Evolutionary conservation across 805 yeast genomes (phyloP).

Genomic region (Cephaloascus fragrans): DNA sequence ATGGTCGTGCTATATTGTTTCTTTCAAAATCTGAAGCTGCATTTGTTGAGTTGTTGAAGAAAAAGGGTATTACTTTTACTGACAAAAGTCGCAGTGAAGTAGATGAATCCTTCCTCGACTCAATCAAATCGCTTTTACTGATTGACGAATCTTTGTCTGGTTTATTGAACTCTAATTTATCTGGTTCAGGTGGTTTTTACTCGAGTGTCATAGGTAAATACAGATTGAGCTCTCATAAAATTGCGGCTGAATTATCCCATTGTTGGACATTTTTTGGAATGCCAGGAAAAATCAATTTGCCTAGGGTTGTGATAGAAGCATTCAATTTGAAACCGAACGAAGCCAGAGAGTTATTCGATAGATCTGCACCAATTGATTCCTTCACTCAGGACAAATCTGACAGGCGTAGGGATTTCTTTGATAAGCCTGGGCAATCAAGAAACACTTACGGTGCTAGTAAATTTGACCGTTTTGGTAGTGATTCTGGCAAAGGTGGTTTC

Average conservation of each 20-base stretch:
- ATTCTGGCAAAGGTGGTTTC: conserved; percentile 5
- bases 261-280: conserved; percentile 5
- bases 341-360: conserved; percentile 7
- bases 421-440: conserved; percentile 17
- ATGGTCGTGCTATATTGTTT: conserved; percentile 62
- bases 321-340: conserved; percentile 1
- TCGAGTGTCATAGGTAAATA: conserved; percentile 13
- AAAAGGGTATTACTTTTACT: conserved; percentile 46
- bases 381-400: conserved; percentile 5
- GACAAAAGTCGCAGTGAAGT: conserved; percentile 29
- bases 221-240: conserved; percentile 7
- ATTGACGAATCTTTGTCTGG: too few species aligned
- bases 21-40: conserved; percentile 45
- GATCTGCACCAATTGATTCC: conserved; percentile 9
- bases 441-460: too few species aligned
- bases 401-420: conserved; percentile 14
- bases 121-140: too few species aligned
- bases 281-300: conserved; percentile 2
- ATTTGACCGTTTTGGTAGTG: conserved; percentile 2
- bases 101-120: not conserved
- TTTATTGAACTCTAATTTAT: too few species aligned
- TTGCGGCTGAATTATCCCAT: not conserved
- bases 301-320: conserved; percentile 4
- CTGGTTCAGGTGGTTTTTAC: conserved; percentile 14
- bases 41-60: conserved; percentile 40